These are phyloP conservation scores for Eimeria tenella DNA, from an alignment of 169 alveolate species.

Conservation along the genomic window DNA sequence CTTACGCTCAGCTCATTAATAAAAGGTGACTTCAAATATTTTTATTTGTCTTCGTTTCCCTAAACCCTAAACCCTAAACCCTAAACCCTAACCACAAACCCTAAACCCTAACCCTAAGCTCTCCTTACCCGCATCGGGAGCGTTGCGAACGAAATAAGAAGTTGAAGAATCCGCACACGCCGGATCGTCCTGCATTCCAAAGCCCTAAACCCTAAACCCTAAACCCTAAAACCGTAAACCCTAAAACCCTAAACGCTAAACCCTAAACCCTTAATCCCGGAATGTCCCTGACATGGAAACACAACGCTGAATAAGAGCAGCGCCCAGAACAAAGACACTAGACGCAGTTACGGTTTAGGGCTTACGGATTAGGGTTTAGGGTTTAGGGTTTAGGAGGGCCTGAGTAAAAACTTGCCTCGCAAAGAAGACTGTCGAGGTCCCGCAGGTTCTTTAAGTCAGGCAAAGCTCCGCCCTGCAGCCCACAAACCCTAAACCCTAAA, in stretches of 20 bases:
- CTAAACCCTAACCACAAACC: conserved; percentile 10
- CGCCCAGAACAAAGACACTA: not conserved
- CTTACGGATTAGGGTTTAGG: conserved; percentile 20
- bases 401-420: conserved; percentile 21
- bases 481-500: not conserved
- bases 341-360: not conserved
- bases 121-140: conserved; percentile 65
- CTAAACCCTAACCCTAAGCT: not conserved
- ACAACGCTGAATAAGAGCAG: not conserved
- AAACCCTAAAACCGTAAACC: conserved; percentile 15
- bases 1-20: conserved; percentile 74
- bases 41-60: too few relatives aligned
- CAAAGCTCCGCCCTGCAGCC: conserved; percentile 40
- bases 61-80: conserved; percentile 3
- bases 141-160: conserved; percentile 56
- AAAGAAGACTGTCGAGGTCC: conserved; percentile 46
- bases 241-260: not conserved
- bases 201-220: conserved; percentile 58
- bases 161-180: conserved; percentile 72
- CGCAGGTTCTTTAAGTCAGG: conserved; percentile 50
- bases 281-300: not conserved
- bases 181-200: conserved; percentile 66
- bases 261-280: not conserved
- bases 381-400: conserved; percentile 19
- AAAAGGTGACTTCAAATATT: not conserved